phyloP scores from a whole-genome alignment of 2,329 filamentous ascomycete genomes.

The Claviceps maximensis region DNA sequence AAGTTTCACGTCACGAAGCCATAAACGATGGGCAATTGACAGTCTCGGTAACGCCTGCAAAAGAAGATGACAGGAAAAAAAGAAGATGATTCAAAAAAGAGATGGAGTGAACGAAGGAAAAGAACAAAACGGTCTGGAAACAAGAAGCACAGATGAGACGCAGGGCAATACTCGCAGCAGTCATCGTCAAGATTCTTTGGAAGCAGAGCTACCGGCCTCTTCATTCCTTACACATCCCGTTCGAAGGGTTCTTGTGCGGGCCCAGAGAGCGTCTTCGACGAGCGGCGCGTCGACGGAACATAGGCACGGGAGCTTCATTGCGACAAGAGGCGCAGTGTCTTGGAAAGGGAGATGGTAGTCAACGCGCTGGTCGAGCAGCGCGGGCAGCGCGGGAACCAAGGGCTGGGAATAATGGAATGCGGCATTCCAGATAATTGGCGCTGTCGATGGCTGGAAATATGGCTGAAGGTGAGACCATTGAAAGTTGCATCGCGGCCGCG shows the following conservation, averaged over 20 bases:
- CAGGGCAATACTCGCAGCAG: conserved; percentile 4
- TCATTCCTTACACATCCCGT: conserved; percentile 21
- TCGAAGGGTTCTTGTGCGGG: conserved; percentile 11
- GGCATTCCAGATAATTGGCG: conserved; percentile 6
- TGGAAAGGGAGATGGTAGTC: conserved; percentile 8
- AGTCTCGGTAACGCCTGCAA: background rate
- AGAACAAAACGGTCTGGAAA: conserved; percentile 2
- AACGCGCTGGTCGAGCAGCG: conserved; percentile 1
- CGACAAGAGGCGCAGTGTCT: conserved; percentile 20
- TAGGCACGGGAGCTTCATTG: conserved; percentile 12
- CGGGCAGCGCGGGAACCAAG: background rate
- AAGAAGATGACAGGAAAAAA: conserved; percentile 3
- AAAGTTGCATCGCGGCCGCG: background rate
- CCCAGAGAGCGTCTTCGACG: background rate
- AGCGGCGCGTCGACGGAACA: conserved; percentile 2
- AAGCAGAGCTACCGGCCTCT: conserved; percentile 20
- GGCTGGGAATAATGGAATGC: conserved; percentile 5
- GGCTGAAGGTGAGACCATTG: conserved; percentile 1
- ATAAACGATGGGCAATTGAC: background rate
- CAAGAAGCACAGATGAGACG: conserved; percentile 3
- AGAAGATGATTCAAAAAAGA: background rate
- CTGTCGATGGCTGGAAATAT: background rate
- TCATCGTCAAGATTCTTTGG: conserved; percentile 19
- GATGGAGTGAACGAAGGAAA: conserved; percentile 1
- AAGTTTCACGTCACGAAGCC: background rate